Evolutionary conservation across 805 yeast species (phyloP).

Genomic region (Candida adriatica): DNA sequence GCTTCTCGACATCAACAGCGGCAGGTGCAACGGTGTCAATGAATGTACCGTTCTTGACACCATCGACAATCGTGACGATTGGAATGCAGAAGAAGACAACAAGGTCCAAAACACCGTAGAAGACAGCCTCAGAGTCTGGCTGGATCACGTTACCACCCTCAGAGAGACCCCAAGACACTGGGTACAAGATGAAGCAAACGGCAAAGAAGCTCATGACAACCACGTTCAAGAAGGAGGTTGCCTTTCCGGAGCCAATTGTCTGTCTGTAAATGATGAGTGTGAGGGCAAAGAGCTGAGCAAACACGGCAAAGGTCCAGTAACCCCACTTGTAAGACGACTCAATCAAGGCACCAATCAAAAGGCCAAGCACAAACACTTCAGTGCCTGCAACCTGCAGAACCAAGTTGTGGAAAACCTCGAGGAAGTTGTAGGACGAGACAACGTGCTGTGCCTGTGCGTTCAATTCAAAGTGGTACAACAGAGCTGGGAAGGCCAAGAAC

Average conservation of each 20-base stretch:
- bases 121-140: constrained; percentile 48
- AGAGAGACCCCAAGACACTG: constrained; percentile 43
- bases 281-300: constrained; percentile 35
- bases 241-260: constrained; percentile 8
- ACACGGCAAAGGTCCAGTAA: constrained; percentile 49
- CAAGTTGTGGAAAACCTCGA: constrained; percentile 22
- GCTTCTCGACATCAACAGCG: constrained; percentile 14
- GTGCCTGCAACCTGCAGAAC: constrained; percentile 36
- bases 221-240: constrained; percentile 6
- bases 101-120: constrained; percentile 46
- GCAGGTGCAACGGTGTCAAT: constrained; percentile 7
- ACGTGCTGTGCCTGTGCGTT: constrained; percentile 17
- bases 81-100: constrained; percentile 38
- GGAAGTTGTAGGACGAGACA: constrained; percentile 10
- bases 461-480: constrained; percentile 26
- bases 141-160: constrained; percentile 52
- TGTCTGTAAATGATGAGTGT: constrained; percentile 25
- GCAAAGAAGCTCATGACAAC: constrained; percentile 25
- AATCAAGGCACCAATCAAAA: constrained; percentile 51
- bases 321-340: constrained; percentile 61
- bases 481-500: constrained; percentile 48
- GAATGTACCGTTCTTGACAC: constrained; percentile 15
- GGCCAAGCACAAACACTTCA: constrained; percentile 44
- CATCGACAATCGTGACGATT: constrained; percentile 21
- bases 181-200: constrained; percentile 35